Evolutionary conservation across 371 early-diverging fungal species (phyloP), one percentile per base, ranked within the genome.

Genomic region (Entomophthora muscae): DNA sequence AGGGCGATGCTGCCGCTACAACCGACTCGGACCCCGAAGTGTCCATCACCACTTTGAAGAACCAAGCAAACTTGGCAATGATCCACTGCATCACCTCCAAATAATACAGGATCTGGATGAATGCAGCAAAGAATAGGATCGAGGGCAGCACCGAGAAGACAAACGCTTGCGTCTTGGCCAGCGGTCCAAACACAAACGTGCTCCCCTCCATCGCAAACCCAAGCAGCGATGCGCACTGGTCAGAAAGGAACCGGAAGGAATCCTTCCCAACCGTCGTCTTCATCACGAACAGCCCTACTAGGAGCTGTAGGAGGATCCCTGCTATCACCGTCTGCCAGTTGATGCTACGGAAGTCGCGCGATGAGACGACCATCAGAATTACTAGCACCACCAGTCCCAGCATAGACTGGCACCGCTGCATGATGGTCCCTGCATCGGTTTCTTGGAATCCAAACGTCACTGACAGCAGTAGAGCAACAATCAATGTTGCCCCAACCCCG

Each of bases 1-100:
- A 86, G 21, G 85, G 84, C n/a, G n/a, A n/a, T n/a, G n/a, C n/a
- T n/a, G n/a, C n/a, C n/a, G n/a, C n/a, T n/a, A n/a, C n/a, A n/a
- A 91, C 77, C 10, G 91, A 83, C 73, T 93, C 94, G 65, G 86
- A 79, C 69, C 94, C 91, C 57, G 91, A 89, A 12, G 87, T 85
- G 57, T 81, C 81, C 72, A 93, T 80, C 32, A 88, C 31, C 31
- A 71, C 69, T 64, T 86, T 78, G 69, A 90, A 83, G 65, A 83
- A 66, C 66, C 75, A 71, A n/a, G 88, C 91, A 63, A 85, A 72
- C 65, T 80, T 80, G 28, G 73, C 68, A 28, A 93, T 77, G 56
- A 91, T 58, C 82, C 86, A 90, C 72, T 90, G 92, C 69, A 91
- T 81, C 24, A 80, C 85, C 66, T 80, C 63, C 89, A 86, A 54